Conservation (phyloP, 371 early-diverging fungal species). For the Rhizopus sp. region DNA sequence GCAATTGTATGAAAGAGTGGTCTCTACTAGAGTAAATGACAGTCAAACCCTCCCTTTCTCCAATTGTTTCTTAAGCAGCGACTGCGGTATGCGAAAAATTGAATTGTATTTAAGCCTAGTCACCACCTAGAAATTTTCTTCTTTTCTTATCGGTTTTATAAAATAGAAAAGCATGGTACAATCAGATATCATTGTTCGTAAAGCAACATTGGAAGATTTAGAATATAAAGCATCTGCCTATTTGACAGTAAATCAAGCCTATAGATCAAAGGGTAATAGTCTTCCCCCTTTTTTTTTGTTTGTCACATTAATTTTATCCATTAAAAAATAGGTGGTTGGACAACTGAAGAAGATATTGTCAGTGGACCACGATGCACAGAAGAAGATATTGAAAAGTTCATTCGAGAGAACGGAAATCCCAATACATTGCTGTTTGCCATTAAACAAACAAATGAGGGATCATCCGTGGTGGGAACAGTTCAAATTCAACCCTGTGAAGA, state of each 20-base stretch:
- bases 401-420: conserved; percentile 26
- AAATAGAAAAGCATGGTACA: conserved; percentile 13
- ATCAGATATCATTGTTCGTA: conserved; percentile 18
- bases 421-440: conserved; percentile 36
- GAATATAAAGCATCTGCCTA: conserved; percentile 8
- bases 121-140: background rate
- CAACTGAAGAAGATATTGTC: conserved; percentile 40
- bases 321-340: conserved; percentile 40
- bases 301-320: background rate
- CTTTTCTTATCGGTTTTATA: background rate
- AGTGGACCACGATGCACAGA: conserved; percentile 32
- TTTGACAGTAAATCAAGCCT: conserved; percentile 22
- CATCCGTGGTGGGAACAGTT: conserved; percentile 40
- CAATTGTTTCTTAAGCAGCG: too few relatives aligned
- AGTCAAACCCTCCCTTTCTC: too few relatives aligned
- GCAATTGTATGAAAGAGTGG: too few relatives aligned
- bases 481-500: conserved; percentile 31
- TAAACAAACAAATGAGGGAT: conserved; percentile 19
- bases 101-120: too few relatives aligned
- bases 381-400: conserved; percentile 27
- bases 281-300: background rate
- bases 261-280: conserved; percentile 23
- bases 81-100: too few relatives aligned
- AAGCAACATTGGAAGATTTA: conserved; percentile 10
- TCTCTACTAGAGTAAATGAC: too few relatives aligned